phyloP scores from a whole-genome alignment of 2,329 filamentous ascomycete species.

The Ceratocystis harringtonii region DNA sequence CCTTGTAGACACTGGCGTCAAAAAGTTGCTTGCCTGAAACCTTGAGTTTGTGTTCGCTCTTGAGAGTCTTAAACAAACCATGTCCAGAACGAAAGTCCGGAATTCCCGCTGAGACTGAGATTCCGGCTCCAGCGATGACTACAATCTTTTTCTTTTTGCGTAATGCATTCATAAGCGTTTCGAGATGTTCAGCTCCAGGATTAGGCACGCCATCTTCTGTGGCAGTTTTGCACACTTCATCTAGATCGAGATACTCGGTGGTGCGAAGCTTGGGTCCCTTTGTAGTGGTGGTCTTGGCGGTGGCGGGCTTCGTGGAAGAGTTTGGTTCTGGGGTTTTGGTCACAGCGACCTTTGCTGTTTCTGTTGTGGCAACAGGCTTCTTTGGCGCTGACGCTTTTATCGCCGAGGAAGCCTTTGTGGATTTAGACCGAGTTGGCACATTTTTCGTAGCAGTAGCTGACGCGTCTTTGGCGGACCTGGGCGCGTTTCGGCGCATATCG shows the following conservation, averaged over 20 bases:
- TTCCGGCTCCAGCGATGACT: slow-evolving; percentile 88
- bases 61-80: slow-evolving; percentile 75
- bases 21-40: slow-evolving; percentile 85
- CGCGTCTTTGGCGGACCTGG: slow-evolving; percentile 34
- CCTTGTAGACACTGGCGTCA: slow-evolving; percentile 92
- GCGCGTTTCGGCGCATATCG: slow-evolving; percentile 19
- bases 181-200: slow-evolving; percentile 42
- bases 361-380: neutral
- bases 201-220: slow-evolving; percentile 32
- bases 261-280: slow-evolving; percentile 43
- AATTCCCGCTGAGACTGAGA: slow-evolving; percentile 91
- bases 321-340: neutral
- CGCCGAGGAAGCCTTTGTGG: neutral
- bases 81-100: slow-evolving; percentile 90
- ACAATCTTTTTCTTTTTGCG: slow-evolving; percentile 92
- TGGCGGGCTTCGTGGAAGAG: slow-evolving; percentile 1
- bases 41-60: slow-evolving; percentile 78
- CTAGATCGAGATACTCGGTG: slow-evolving; percentile 68
- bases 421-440: slow-evolving; percentile 26
- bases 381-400: neutral
- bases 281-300: neutral
- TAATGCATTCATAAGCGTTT: slow-evolving; percentile 57
- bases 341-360: neutral
- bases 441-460: slow-evolving; percentile 59
- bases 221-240: slow-evolving; percentile 22